phyloP scores from a whole-genome alignment of 495 filamentous ascomycete species.

The Penicillium chermesinum region DNA sequence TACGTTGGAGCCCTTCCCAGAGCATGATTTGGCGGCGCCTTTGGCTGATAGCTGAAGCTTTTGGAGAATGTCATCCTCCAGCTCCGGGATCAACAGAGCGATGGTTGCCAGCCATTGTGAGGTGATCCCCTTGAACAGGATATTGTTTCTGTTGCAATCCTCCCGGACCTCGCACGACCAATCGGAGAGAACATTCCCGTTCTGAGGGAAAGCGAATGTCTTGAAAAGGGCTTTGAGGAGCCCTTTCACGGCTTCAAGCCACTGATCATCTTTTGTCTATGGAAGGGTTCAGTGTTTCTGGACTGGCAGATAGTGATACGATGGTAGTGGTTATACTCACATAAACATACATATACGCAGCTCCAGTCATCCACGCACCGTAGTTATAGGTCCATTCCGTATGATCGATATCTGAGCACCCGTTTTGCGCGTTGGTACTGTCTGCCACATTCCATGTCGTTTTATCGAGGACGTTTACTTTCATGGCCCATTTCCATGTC shows the following conservation, averaged over 20 bases:
- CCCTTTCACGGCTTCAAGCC: conserved; percentile 55
- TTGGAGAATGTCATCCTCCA: conserved; percentile 53
- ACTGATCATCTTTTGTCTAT: conserved; percentile 12
- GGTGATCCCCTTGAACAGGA: conserved; percentile 66
- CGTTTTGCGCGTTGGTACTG: conserved; percentile 39
- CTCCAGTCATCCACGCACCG: conserved; percentile 62
- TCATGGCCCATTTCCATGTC: conserved; percentile 62
- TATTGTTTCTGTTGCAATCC: conserved; percentile 60
- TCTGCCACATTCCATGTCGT: conserved; percentile 59
- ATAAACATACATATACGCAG: conserved; percentile 67
- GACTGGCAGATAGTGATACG: no score
- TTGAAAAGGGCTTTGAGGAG: conserved; percentile 49
- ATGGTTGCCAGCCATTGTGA: conserved; percentile 57
- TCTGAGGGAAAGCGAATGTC: conserved; percentile 52
- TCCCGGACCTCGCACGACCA: conserved; percentile 62
- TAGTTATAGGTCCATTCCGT: conserved; percentile 67
- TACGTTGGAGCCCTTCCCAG: conserved; percentile 48
- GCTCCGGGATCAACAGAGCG: conserved; percentile 58
- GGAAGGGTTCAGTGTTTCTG: no score
- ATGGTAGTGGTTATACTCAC: conserved; percentile 26
- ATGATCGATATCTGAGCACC: conserved; percentile 51
- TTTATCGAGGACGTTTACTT: conserved; percentile 47
- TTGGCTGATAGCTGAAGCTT: conserved; percentile 56
- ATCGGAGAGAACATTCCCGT: conserved; percentile 57
- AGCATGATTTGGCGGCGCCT: conserved; percentile 64